phyloP scores from a whole-genome alignment of 257 asterid genomes.

The Nicotiana noctiflora region DNA sequence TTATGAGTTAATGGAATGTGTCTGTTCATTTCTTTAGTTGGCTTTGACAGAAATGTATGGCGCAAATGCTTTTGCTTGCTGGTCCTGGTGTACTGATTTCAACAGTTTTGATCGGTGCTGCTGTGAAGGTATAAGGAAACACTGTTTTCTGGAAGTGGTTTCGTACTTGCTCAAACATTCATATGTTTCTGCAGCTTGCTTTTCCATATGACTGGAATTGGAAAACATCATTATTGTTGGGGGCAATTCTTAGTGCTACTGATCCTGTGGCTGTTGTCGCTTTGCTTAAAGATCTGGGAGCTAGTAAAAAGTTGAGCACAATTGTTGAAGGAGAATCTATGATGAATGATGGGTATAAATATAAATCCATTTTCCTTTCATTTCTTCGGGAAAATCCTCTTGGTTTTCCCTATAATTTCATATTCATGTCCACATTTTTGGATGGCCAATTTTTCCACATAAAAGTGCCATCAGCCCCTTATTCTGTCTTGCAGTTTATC shows the following conservation, averaged over 20 bases:
- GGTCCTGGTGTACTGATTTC: constrained; percentile 17
- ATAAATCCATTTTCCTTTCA: background rate
- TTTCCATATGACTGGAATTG: constrained; percentile 17
- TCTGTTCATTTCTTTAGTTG: background rate
- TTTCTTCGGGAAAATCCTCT: background rate
- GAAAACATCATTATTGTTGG: constrained; percentile 12
- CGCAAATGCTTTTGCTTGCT: constrained; percentile 17
- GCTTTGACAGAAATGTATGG: constrained; percentile 9
- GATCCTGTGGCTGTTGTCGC: constrained; percentile 20
- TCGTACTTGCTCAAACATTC: background rate
- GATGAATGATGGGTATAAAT: constrained; percentile 11
- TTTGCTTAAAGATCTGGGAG: constrained; percentile 9
- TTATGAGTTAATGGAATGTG: background rate
- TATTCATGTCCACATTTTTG: background rate
- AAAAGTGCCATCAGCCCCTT: background rate
- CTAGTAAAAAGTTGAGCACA: constrained; percentile 13
- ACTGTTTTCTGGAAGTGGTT: background rate
- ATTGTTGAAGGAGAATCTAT: constrained; percentile 15
- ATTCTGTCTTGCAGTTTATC: background rate
- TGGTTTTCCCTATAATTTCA: background rate
- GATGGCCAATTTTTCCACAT: background rate
- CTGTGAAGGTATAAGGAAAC: constrained; percentile 9
- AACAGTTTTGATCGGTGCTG: constrained; percentile 5
- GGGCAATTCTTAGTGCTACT: constrained; percentile 17
- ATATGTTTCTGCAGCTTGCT: constrained; percentile 10